These are phyloP conservation scores for Trametes maxima DNA, from an alignment of 768 basidiomycete genomes.

Conservation along the genomic window DNA sequence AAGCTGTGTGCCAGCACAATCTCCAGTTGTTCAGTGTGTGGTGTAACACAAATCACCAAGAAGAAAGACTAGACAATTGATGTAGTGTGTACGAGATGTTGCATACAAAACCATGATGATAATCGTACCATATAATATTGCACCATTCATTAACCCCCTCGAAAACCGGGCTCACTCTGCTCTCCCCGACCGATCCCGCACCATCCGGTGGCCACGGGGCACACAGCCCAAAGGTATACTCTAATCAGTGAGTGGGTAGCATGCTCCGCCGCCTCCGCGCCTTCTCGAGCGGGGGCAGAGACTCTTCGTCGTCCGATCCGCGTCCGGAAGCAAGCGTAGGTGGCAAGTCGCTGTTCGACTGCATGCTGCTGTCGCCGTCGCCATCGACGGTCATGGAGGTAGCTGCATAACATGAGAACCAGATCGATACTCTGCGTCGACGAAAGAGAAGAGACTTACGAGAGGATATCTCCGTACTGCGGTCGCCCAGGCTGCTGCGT, in stretches of 20 bases:
- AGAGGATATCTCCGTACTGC: constrained; percentile 17
- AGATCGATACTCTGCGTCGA: background rate
- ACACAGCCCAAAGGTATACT: no score
- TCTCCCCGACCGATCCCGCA: no score
- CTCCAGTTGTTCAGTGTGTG: no score
- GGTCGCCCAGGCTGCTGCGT: background rate
- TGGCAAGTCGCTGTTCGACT: background rate
- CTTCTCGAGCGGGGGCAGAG: constrained; percentile 67
- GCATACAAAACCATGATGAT: no score
- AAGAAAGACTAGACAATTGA: no score
- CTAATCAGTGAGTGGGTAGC: constrained; percentile 20
- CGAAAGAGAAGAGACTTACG: constrained; percentile 17
- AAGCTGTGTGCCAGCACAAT: no score
- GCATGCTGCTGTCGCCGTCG: constrained; percentile 22
- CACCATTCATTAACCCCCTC: no score
- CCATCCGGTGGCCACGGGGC: no score
- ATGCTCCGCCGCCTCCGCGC: constrained; percentile 54
- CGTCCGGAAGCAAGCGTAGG: background rate
- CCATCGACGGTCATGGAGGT: constrained; percentile 31
- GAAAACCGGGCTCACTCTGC: no score
- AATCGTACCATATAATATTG: no score
- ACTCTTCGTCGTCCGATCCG: constrained; percentile 48
- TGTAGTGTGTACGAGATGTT: no score
- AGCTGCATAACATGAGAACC: background rate
- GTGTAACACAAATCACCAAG: no score